These are phyloP conservation scores for Arthrinium phaeospermum DNA, from an alignment of 2,329 filamentous ascomycete genomes.

Conservation along the genomic window DNA sequence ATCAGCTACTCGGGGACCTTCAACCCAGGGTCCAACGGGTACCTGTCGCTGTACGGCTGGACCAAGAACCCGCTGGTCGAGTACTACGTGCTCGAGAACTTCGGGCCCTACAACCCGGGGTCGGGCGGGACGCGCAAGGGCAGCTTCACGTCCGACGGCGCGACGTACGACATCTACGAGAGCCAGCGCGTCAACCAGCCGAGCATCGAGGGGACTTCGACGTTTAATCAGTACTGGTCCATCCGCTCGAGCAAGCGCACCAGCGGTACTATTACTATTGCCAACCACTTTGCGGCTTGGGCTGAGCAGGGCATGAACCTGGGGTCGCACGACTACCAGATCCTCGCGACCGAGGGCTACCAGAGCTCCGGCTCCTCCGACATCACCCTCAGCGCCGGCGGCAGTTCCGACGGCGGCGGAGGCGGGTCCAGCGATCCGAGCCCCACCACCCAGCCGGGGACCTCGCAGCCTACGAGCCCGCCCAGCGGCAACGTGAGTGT, in stretches of 20 bases:
- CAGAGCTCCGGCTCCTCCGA: constrained; percentile 50
- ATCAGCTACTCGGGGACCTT: constrained; percentile 16
- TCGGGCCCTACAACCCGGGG: constrained; percentile 49
- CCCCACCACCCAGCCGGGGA: constrained; percentile 12
- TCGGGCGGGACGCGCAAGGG: constrained; percentile 42
- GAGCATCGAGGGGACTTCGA: constrained; percentile 51
- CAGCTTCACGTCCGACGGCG: constrained; percentile 39
- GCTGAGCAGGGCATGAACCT: constrained; percentile 34
- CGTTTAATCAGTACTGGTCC: constrained; percentile 57
- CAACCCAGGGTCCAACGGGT: constrained; percentile 29
- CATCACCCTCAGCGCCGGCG: constrained; percentile 26
- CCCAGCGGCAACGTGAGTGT: constrained; percentile 13
- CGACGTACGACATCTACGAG: constrained; percentile 43
- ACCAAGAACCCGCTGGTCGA: constrained; percentile 43
- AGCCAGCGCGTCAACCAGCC: constrained; percentile 46
- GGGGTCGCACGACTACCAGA: constrained; percentile 40
- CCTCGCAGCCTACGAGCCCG: neutral
- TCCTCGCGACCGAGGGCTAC: constrained; percentile 44
- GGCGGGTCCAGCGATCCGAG: neutral
- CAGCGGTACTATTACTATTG: constrained; percentile 38
- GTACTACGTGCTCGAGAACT: constrained; percentile 46
- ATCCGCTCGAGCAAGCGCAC: constrained; percentile 52
- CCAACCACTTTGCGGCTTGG: constrained; percentile 41
- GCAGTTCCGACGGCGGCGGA: neutral
- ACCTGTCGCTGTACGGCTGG: constrained; percentile 45